Base-by-base conservation (phyloP, 805 yeast species). In the Hanseniaspora nectarophila region DNA sequence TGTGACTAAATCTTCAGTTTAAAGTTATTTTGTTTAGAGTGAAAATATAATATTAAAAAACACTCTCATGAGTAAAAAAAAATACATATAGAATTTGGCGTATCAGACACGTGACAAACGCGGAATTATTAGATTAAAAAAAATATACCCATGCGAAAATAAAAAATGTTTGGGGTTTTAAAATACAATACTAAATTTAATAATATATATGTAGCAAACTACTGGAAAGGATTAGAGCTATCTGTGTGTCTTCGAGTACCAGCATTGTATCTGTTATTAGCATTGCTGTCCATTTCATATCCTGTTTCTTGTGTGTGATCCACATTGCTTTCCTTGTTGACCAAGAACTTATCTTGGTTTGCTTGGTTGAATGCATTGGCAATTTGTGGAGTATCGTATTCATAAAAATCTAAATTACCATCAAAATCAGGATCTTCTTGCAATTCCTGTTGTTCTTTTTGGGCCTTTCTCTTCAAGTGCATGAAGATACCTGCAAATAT, bases 351-450 rank as follows among this genome's bases (percentile, higher is more conserved):
- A 10, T 42, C 33, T n/a, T 43, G 43, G 23, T 43, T 31, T 5
- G 43, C 47, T 23, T 43, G 33, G 24, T 43, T 43, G 33, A 43
- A 43, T 2, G 47, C 16, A 21, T 8, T 43, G 9, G 38, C 48
- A n/a, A 51, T 51, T 21, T 44, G 50, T 5, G 54, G 54, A 6
- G 49, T 40, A 37, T 45, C 44, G 28, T 51, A 51, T 37, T 51
- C 54, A 29, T 51, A 51, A 23, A 44, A 51, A 8, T 52, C 54
- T 18, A 52, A n/a, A n/a, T 40, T 46, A 34, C 54, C 54, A 24
- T 45, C 51, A 35, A 45, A 52, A 3, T 52, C 43, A 3, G 54
- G 54, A 31, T 52, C 54, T n/a, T 32, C 43, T 18, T 42, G 28
- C 38, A 50, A n/a, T 21, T 52, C 54, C 1, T 33, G 1, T 20